Evolutionary conservation across 1,139 yeast species (phyloP).

Genomic region (Sugiyamaella neomexicana): DNA sequence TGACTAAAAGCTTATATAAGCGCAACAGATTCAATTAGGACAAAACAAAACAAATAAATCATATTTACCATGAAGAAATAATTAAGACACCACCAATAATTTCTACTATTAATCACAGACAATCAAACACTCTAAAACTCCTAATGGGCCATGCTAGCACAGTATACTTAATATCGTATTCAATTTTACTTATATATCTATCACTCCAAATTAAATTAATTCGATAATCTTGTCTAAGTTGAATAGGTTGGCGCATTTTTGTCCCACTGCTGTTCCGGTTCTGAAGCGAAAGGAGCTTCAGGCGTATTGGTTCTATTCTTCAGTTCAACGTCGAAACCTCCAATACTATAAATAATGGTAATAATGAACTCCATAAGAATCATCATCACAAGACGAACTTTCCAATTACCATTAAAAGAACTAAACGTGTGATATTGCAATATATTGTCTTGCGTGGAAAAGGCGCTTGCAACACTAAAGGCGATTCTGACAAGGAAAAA

Average conservation of each 20-base stretch:
- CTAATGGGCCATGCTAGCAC: no score
- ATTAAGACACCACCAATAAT: no score
- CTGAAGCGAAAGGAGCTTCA: background rate
- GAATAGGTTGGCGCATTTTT: background rate
- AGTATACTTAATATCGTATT: no score
- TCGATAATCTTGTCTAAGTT: background rate
- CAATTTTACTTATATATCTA: background rate
- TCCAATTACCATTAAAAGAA: constrained; percentile 24
- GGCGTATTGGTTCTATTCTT: constrained; percentile 11
- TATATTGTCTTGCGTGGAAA: constrained; percentile 10
- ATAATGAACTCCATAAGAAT: constrained; percentile 22
- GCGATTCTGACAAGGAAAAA: constrained; percentile 20
- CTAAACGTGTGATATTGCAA: constrained; percentile 21
- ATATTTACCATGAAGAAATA: no score
- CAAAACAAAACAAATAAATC: no score
- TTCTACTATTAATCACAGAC: no score
- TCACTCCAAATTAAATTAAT: background rate
- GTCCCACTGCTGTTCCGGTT: constrained; percentile 4
- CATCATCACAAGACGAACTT: constrained; percentile 22
- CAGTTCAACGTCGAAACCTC: constrained; percentile 11
- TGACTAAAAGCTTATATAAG: constrained; percentile 2
- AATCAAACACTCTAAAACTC: no score
- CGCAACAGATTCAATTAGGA: background rate
- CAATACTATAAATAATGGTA: constrained; percentile 12
- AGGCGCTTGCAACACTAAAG: constrained; percentile 16